A percentile compares a stretch with the other conserved stretches of the same genome.
phyloP scores from a whole-genome alignment of 2,329 filamentous ascomycete genomes.

The Alternaria novae-zelandiae region DNA sequence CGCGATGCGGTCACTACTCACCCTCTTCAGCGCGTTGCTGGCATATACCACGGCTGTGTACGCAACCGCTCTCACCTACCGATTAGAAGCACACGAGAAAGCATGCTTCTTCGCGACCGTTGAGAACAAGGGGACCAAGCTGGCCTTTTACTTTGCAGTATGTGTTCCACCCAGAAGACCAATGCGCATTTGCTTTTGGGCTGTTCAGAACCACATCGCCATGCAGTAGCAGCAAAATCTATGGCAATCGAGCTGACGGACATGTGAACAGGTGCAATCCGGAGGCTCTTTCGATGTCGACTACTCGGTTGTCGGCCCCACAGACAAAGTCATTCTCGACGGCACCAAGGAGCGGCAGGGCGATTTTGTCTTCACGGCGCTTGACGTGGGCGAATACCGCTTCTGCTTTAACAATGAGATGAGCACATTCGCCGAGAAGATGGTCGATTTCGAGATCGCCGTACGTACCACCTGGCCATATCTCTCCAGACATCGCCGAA shows the following conservation, averaged over 20 bases:
- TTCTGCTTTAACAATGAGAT: conserved; percentile 99
- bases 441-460: conserved; percentile 96
- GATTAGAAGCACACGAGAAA: conserved; percentile 86
- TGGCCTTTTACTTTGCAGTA: conserved; percentile 99
- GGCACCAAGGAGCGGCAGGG: conserved; percentile 93
- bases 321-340: conserved; percentile 79
- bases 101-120: conserved; percentile 92
- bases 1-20: conserved; percentile 45
- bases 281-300: conserved; percentile 98
- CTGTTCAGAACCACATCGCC: not conserved
- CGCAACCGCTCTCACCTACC: conserved; percentile 93
- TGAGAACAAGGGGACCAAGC: conserved; percentile 79
- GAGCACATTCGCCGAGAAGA: conserved; percentile 96
- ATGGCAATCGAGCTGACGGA: not conserved
- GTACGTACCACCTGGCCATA: conserved; percentile 60
- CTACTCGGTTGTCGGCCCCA: conserved; percentile 84
- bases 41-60: conserved; percentile 73
- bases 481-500: not conserved
- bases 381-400: conserved; percentile 83
- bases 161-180: conserved; percentile 34
- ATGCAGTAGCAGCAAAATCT: not conserved
- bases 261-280: conserved; percentile 79
- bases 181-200: not conserved
- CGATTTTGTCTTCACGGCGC: conserved; percentile 96
- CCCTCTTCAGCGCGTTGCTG: conserved; percentile 65